A percentile compares a stretch with the other conserved stretches of the same genome.
Evolutionary conservation across 805 yeast species (phyloP).

Genomic region (Candida pseudoglaebosa): DNA sequence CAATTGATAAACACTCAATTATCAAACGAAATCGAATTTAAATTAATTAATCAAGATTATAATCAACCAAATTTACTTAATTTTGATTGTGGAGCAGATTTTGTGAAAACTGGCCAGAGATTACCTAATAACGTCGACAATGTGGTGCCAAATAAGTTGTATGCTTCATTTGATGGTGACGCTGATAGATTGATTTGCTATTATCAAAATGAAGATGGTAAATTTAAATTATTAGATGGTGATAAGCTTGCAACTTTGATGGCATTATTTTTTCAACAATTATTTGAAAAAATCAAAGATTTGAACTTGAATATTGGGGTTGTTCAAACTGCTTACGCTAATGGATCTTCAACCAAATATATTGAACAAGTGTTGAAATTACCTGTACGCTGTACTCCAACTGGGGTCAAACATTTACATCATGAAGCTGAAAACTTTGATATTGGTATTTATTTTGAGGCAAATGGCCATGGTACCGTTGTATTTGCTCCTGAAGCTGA

Average conservation of each 20-base stretch:
- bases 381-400: constrained; percentile 86
- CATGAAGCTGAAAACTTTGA: constrained; percentile 85
- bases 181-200: constrained; percentile 93
- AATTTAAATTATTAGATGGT: constrained; percentile 74
- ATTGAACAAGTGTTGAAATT: constrained; percentile 56
- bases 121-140: constrained; percentile 57
- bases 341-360: constrained; percentile 82
- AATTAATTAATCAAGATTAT: constrained; percentile 52
- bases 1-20: constrained; percentile 44
- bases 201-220: constrained; percentile 36
- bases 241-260: constrained; percentile 87
- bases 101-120: constrained; percentile 81
- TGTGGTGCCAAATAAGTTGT: constrained; percentile 47
- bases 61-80: constrained; percentile 59
- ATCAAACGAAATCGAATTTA: constrained; percentile 35
- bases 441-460: constrained; percentile 93
- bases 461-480: constrained; percentile 99
- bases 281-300: constrained; percentile 45
- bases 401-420: constrained; percentile 96
- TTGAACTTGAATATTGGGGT: constrained; percentile 62
- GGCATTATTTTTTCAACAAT: constrained; percentile 60
- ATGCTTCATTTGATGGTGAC: constrained; percentile 93
- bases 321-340: constrained; percentile 97
- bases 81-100: constrained; percentile 90
- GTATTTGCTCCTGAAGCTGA: constrained; percentile 60